Evolutionary conservation across 306 rosid genomes (phyloP).

Genomic region (Carpinus viminea): DNA sequence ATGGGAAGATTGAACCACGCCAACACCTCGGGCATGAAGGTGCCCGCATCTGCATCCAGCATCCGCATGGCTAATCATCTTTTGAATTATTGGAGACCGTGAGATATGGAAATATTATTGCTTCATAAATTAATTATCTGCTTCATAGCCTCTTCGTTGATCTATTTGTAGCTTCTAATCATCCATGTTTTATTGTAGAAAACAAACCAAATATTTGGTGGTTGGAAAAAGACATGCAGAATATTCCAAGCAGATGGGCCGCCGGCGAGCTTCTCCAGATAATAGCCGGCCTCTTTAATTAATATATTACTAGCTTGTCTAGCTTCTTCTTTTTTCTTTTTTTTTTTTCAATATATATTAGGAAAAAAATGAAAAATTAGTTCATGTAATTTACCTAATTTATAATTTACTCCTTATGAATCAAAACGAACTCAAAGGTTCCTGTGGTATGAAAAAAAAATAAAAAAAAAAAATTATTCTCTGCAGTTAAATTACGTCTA

Average conservation of each 20-base stretch:
- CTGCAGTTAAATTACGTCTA: too few relatives aligned
- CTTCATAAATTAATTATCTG: neutral
- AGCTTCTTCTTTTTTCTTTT: too few relatives aligned
- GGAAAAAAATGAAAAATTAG: too few relatives aligned
- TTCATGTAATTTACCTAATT: too few relatives aligned
- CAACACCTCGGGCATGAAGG: constrained; percentile 32
- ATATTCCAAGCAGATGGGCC: neutral
- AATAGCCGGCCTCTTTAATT: neutral
- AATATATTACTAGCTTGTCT: too few relatives aligned
- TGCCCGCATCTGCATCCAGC: neutral
- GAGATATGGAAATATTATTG: neutral
- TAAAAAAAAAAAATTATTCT: too few relatives aligned
- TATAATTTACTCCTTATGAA: too few relatives aligned
- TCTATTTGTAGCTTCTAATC: neutral
- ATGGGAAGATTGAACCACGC: constrained; percentile 48
- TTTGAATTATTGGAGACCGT: neutral
- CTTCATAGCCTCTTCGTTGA: neutral
- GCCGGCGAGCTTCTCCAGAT: neutral
- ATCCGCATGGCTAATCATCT: neutral
- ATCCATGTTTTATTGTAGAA: neutral
- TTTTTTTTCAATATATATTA: too few relatives aligned
- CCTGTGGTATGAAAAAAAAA: too few relatives aligned
- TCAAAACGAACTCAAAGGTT: too few relatives aligned
- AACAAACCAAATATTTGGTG: neutral
- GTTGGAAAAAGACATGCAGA: neutral